Evolutionary conservation across 2,329 filamentous ascomycete species (phyloP).

Genomic region (Aspergillus niger): DNA sequence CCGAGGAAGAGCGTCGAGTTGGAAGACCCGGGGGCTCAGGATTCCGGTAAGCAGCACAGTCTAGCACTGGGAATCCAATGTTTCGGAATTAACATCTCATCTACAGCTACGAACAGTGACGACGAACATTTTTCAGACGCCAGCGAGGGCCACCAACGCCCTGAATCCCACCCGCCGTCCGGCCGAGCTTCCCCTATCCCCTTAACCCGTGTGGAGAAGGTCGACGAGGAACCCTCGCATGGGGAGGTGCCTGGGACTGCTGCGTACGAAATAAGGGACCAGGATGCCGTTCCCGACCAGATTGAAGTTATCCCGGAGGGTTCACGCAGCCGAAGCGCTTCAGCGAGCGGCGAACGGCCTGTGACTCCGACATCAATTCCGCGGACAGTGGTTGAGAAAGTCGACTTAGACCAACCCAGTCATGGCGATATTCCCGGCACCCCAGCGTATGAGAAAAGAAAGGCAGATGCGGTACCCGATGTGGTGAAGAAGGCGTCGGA

Average conservation of each 20-base stretch:
- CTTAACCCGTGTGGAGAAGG: conserved; percentile 63
- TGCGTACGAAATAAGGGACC: conserved; percentile 59
- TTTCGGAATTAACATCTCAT: not conserved
- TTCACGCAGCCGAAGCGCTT: conserved; percentile 43
- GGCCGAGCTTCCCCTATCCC: conserved; percentile 57
- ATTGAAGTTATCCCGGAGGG: conserved; percentile 59
- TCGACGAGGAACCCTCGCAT: conserved; percentile 60
- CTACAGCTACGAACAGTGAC: conserved; percentile 53
- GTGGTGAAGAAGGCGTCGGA: conserved; percentile 53
- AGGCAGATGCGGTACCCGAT: conserved; percentile 62
- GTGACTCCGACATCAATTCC: conserved; percentile 58
- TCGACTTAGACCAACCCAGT: conserved; percentile 58
- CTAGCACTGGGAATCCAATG: not conserved
- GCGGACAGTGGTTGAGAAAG: conserved; percentile 62
- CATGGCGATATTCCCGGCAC: conserved; percentile 66
- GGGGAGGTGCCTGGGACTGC: conserved; percentile 64
- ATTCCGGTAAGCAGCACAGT: conserved; percentile 49
- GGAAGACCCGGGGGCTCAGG: conserved; percentile 59
- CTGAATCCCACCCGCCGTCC: conserved; percentile 40
- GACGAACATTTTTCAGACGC: conserved; percentile 68
- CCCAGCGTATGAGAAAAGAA: conserved; percentile 56
- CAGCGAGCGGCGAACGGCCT: conserved; percentile 46
- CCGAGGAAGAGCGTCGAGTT: conserved; percentile 58
- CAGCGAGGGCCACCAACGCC: conserved; percentile 54
- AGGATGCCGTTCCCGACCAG: conserved; percentile 66